These are phyloP conservation scores for Lentithecium fluviatile DNA, from an alignment of 495 filamentous ascomycete species.

Conservation along the genomic window DNA sequence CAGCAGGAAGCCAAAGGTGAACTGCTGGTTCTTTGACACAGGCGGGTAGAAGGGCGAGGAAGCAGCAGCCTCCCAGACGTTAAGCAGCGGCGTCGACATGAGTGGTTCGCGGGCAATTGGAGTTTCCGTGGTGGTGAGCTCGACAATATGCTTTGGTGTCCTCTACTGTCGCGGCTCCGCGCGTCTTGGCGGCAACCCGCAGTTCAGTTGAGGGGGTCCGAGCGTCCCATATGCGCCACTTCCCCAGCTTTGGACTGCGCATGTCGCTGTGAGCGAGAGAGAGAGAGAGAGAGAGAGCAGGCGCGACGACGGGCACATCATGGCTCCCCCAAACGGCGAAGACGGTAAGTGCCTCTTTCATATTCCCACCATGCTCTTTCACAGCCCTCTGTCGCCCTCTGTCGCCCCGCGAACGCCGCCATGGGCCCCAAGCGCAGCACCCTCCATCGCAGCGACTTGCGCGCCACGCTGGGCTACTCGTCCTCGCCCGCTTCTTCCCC, in stretches of 20 bases:
- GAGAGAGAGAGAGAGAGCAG: too few relatives aligned
- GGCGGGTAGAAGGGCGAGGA: constrained; percentile 78
- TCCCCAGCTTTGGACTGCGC: not conserved
- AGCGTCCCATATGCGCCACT: too few relatives aligned
- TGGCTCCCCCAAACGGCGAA: constrained; percentile 23
- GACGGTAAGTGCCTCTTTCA: constrained; percentile 25
- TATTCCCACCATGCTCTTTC: not conserved
- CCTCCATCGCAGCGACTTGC: not conserved
- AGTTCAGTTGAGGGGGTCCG: too few relatives aligned
- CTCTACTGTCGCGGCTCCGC: not conserved
- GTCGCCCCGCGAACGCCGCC: not conserved
- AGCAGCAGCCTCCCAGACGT: constrained; percentile 86
- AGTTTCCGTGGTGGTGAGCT: constrained; percentile 6
- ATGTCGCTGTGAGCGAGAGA: too few relatives aligned
- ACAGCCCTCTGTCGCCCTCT: not conserved
- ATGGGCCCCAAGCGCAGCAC: not conserved
- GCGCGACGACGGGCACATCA: constrained; percentile 3
- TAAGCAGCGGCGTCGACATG: constrained; percentile 64
- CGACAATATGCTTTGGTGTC: constrained; percentile 6
- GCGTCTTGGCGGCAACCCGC: not conserved
- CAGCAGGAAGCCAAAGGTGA: constrained; percentile 76
- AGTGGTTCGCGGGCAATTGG: constrained; percentile 6
- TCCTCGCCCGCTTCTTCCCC: not conserved
- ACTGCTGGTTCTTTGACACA: constrained; percentile 79
- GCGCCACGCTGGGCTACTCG: constrained; percentile 9